Conservation (phyloP, 148 eudicot species). For the Silene conica region DNA sequence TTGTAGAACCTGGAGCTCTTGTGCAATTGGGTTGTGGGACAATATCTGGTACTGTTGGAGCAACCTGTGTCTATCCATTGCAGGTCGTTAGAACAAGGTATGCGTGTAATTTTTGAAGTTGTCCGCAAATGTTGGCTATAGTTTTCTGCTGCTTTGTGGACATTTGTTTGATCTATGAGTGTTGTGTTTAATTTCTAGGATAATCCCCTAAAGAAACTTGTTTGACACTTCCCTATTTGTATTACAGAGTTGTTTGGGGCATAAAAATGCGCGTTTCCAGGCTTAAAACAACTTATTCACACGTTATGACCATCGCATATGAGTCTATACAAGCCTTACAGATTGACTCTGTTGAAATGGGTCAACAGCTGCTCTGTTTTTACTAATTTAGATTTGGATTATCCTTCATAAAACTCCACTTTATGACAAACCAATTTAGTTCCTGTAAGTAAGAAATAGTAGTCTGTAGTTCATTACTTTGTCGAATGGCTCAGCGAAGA, state of each 20-base stretch:
- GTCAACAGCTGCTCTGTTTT: not conserved
- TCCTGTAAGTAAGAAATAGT: not conserved
- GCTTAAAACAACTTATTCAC: not conserved
- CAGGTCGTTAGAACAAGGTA: conserved; percentile 98
- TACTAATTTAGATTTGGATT: not conserved
- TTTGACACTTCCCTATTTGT: not conserved
- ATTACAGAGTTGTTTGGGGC: not conserved
- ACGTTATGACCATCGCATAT: not conserved
- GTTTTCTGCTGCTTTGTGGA: not conserved
- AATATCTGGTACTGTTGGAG: conserved; percentile 89
- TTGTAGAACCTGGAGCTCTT: conserved; percentile 87
- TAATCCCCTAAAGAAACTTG: not conserved
- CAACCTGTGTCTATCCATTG: conserved; percentile 91
- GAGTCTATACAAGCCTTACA: not conserved
- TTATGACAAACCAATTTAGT: not conserved
- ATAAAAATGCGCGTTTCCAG: not conserved
- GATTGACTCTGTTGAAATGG: not conserved
- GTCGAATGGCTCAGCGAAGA: not conserved
- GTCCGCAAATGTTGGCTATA: not conserved
- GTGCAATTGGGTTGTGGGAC: conserved; percentile 97
- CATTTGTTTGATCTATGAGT: not conserved
- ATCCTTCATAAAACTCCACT: not conserved
- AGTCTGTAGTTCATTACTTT: not conserved
- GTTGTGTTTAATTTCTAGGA: not conserved
- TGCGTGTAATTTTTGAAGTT: not conserved